Percentiles rank a stretch among this genome's conserved stretches.
Conservation (phyloP, 352 stramenopile genomes). For the Pythium biforme region DNA sequence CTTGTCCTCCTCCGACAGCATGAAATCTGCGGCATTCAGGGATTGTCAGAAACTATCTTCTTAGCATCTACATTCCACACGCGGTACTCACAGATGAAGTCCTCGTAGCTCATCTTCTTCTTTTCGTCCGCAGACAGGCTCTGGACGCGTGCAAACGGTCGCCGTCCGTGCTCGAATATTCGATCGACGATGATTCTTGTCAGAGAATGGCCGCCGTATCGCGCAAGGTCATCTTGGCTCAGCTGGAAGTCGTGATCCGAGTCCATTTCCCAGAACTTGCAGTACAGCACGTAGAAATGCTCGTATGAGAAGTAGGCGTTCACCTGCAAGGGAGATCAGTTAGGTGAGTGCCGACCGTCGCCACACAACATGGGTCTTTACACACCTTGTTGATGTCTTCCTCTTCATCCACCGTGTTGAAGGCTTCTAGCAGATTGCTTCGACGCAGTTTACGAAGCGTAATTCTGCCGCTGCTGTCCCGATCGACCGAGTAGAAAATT, state of each 20-base stretch:
- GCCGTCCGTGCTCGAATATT: slow-evolving; percentile 81
- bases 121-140: slow-evolving; percentile 76
- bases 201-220: slow-evolving; percentile 80
- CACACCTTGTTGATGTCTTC: slow-evolving; percentile 99
- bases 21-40: slow-evolving; percentile 86
- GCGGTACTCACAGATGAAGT: slow-evolving; percentile 82
- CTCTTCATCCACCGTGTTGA: slow-evolving; percentile 97
- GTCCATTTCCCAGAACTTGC: slow-evolving; percentile 99
- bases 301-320: slow-evolving; percentile 98
- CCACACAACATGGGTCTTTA: background rate
- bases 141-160: slow-evolving; percentile 81
- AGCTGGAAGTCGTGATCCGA: slow-evolving; percentile 89
- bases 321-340: slow-evolving; percentile 42
- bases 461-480: slow-evolving; percentile 94
- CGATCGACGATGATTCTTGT: slow-evolving; percentile 87
- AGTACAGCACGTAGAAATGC: slow-evolving; percentile 99
- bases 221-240: slow-evolving; percentile 78
- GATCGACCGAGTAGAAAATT: slow-evolving; percentile 95
- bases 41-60: slow-evolving; percentile 35
- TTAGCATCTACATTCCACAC: background rate
- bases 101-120: slow-evolving; percentile 90
- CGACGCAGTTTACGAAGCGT: slow-evolving; percentile 93
- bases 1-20: slow-evolving; percentile 99
- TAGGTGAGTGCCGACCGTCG: background rate
- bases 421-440: slow-evolving; percentile 94